Evolutionary conservation across 139 green algal genomes (phyloP).

Genomic region (Spirogloea muscicola): DNA sequence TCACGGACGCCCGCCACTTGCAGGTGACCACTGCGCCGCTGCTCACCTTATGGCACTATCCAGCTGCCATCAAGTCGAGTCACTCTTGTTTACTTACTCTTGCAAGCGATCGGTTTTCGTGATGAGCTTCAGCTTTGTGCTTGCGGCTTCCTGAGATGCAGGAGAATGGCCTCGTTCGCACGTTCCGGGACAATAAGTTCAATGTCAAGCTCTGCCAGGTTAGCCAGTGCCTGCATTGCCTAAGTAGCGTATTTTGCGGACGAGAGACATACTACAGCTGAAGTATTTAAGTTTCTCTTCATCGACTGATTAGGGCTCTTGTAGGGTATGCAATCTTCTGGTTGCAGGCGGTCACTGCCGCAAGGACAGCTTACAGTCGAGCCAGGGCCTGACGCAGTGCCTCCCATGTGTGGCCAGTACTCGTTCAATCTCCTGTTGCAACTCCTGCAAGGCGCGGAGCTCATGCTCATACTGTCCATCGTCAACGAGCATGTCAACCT

Average conservation of each 20-base stretch:
- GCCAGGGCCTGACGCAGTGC: too few species aligned
- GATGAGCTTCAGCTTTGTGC: not conserved
- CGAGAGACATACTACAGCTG: too few species aligned
- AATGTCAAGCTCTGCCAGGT: slow-evolving; percentile 41
- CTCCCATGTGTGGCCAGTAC: slow-evolving; percentile 57
- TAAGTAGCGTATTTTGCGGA: too few species aligned
- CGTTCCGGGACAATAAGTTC: slow-evolving; percentile 50
- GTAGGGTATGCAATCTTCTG: too few species aligned
- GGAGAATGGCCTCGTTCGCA: slow-evolving; percentile 37
- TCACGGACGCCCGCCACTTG: slow-evolving; percentile 63
- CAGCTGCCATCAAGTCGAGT: too few species aligned
- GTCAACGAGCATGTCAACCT: slow-evolving; percentile 75
- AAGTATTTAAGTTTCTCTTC: too few species aligned
- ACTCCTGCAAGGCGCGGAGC: slow-evolving; percentile 60
- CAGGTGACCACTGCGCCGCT: slow-evolving; percentile 17
- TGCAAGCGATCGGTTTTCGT: too few species aligned
- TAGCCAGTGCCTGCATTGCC: not conserved
- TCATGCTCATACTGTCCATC: slow-evolving; percentile 67
- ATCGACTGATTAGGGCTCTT: too few species aligned
- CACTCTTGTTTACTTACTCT: too few species aligned
- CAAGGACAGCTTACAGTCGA: too few species aligned
- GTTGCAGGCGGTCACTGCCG: too few species aligned
- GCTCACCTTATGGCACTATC: too few species aligned
- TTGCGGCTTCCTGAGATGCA: slow-evolving; percentile 4
- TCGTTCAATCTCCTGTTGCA: slow-evolving; percentile 75